Evolutionary conservation across 768 basidiomycete genomes (phyloP).

Genomic region (Suillus lakei): DNA sequence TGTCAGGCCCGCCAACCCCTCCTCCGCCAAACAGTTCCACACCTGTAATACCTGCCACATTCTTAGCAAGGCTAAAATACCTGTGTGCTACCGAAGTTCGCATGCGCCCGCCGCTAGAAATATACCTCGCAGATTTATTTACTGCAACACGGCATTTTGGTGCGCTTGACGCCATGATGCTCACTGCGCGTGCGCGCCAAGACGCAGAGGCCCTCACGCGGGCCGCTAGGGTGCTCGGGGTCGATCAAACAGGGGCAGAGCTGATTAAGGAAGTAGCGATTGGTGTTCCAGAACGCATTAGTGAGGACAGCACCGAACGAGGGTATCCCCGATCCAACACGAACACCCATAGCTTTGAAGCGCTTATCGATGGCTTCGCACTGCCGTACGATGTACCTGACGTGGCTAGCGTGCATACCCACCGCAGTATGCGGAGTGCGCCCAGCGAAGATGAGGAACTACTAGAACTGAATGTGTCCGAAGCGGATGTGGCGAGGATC

Average conservation of each 20-base stretch:
- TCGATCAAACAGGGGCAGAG: slow-evolving; percentile 64
- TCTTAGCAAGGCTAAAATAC: slow-evolving; percentile 33
- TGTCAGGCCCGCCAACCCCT: slow-evolving; percentile 32
- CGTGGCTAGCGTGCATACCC: slow-evolving; percentile 11
- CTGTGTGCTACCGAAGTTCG: slow-evolving; percentile 41
- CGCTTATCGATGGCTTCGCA: slow-evolving; percentile 20
- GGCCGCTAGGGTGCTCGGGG: slow-evolving; percentile 68
- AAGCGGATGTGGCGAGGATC: slow-evolving; percentile 76
- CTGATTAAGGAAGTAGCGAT: slow-evolving; percentile 44
- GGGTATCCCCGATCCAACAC: slow-evolving; percentile 20
- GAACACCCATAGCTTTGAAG: slow-evolving; percentile 21
- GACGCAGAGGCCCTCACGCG: slow-evolving; percentile 72
- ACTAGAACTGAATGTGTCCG: slow-evolving; percentile 61
- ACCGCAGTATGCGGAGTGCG: slow-evolving; percentile 12
- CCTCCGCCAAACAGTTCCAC: slow-evolving; percentile 17
- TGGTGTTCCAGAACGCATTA: slow-evolving; percentile 20
- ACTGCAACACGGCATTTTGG: slow-evolving; percentile 75
- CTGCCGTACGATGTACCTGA: slow-evolving; percentile 18
- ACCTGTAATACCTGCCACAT: slow-evolving; percentile 35
- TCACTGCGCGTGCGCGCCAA: slow-evolving; percentile 61
- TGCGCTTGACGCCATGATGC: slow-evolving; percentile 67
- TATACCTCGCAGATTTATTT: slow-evolving; percentile 78
- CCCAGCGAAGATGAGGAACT: slow-evolving; percentile 23
- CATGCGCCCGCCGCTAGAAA: slow-evolving; percentile 54
- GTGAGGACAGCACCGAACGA: slow-evolving; percentile 19